Percentiles rank a stretch among this genome's conserved stretches.
Conservation (phyloP, 2,329 filamentous ascomycete species). For the Clonostachys sp. region DNA sequence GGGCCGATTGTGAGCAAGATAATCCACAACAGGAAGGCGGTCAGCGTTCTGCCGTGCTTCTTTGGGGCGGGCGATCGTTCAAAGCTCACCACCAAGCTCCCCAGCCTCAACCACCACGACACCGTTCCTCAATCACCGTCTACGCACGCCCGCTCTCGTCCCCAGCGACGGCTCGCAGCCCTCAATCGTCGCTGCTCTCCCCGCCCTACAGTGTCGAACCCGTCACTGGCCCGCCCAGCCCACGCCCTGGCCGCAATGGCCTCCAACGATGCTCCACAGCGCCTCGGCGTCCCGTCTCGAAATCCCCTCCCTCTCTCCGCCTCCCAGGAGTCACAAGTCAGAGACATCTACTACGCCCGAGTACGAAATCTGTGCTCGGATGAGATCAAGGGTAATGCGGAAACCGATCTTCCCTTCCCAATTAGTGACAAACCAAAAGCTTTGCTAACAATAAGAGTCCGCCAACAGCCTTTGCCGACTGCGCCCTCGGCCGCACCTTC, state of each 20-base stretch:
- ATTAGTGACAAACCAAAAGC: not conserved
- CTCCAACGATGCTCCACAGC: conserved; percentile 23
- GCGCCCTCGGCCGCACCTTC: conserved; percentile 80
- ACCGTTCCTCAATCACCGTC: not conserved
- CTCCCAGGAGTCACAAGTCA: conserved; percentile 75
- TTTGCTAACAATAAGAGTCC: not conserved
- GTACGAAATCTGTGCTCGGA: conserved; percentile 71
- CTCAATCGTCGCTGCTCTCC: not conserved
- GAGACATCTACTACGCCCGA: conserved; percentile 74
- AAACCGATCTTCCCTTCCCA: not conserved
- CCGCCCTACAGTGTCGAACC: no score
- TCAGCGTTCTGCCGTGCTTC: conserved; percentile 3
- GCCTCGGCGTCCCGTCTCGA: conserved; percentile 50
- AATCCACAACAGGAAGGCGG: conserved; percentile 6
- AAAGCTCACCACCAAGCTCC: no score
- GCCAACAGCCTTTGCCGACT: conserved; percentile 77
- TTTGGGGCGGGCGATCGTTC: not conserved
- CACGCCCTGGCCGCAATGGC: conserved; percentile 24
- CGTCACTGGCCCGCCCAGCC: not conserved
- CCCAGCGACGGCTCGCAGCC: not conserved
- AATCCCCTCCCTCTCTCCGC: conserved; percentile 83
- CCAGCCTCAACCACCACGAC: not conserved
- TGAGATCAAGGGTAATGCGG: conserved; percentile 66
- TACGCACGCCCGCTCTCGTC: not conserved
- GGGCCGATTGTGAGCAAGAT: not conserved